phyloP scores from a whole-genome alignment of 1,284 basidiomycete species.

The Moniliophthora roreri region DNA sequence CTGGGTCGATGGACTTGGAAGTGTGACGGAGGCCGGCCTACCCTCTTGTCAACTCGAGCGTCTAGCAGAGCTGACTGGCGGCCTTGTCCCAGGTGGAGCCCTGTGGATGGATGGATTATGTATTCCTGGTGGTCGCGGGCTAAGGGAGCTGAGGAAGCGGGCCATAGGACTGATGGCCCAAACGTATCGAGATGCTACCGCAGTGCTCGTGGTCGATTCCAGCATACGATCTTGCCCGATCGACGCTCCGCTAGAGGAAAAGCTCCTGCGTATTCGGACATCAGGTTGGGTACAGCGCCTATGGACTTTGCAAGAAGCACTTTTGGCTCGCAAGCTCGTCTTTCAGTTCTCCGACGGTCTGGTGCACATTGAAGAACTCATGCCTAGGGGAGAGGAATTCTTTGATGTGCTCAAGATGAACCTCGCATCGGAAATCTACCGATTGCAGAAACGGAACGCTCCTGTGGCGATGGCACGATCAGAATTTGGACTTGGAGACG shows the following conservation, averaged over 20 bases:
- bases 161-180: slow-evolving; percentile 1
- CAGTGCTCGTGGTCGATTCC: not conserved
- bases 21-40: not conserved
- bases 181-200: not conserved
- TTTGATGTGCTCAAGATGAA: too few relatives aligned
- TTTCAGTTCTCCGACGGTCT: not conserved
- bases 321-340: not conserved
- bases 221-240: not conserved
- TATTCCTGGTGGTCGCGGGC: not conserved
- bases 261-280: not conserved
- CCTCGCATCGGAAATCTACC: not conserved
- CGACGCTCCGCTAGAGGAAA: not conserved
- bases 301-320: not conserved
- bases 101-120: not conserved
- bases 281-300: slow-evolving; percentile 1
- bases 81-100: not conserved
- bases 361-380: not conserved
- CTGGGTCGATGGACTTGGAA: not conserved
- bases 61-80: not conserved
- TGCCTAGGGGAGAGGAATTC: not conserved
- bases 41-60: not conserved
- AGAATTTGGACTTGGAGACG: not conserved
- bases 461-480: too few relatives aligned
- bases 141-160: not conserved
- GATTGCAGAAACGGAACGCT: not conserved